A percentile compares a stretch with the other conserved stretches of the same genome.
Evolutionary conservation across 2,329 filamentous ascomycete genomes (phyloP).

Genomic region (Epichloe sibirici): DNA sequence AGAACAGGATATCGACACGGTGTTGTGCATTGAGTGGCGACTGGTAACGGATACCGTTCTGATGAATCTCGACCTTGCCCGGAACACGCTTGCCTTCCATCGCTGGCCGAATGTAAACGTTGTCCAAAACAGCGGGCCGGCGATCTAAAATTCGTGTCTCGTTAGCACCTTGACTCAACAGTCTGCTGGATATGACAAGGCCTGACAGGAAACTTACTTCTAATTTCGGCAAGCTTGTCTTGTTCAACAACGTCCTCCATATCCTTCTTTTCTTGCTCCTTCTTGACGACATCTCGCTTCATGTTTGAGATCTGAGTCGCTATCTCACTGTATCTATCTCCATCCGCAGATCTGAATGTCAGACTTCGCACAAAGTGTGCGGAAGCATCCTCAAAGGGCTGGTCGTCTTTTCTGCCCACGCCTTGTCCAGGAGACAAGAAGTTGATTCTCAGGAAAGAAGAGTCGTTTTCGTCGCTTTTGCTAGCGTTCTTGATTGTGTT

Average conservation of each 20-base stretch:
- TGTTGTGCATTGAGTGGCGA: conserved; percentile 69
- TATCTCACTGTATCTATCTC: conserved; percentile 80
- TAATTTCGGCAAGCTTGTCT: conserved; percentile 89
- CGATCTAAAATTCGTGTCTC: conserved; percentile 44
- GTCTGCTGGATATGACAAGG: too few species aligned
- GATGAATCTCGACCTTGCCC: conserved; percentile 92
- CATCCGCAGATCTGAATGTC: conserved; percentile 86
- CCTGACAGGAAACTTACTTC: conserved; percentile 47
- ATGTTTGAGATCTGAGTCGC: conserved; percentile 89
- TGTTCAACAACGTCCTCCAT: conserved; percentile 99
- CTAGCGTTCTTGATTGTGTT: conserved; percentile 97
- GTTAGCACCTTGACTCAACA: background rate
- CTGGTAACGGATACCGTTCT: conserved; percentile 95
- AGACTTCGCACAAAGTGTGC: conserved; percentile 93
- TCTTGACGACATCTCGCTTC: conserved; percentile 83
- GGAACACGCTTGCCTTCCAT: conserved; percentile 95
- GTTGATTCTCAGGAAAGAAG: conserved; percentile 89
- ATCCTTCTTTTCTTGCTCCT: conserved; percentile 97
- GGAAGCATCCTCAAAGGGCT: conserved; percentile 91
- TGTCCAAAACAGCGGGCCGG: conserved; percentile 78
- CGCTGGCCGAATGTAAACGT: conserved; percentile 89
- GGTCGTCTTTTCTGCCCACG: conserved; percentile 92
- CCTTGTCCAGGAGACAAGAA: conserved; percentile 94
- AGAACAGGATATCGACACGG: conserved; percentile 87
- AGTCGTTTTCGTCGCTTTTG: conserved; percentile 92